Evolutionary conservation across 352 stramenopile species (phyloP).

Genomic region (Globisporangium nunn): DNA sequence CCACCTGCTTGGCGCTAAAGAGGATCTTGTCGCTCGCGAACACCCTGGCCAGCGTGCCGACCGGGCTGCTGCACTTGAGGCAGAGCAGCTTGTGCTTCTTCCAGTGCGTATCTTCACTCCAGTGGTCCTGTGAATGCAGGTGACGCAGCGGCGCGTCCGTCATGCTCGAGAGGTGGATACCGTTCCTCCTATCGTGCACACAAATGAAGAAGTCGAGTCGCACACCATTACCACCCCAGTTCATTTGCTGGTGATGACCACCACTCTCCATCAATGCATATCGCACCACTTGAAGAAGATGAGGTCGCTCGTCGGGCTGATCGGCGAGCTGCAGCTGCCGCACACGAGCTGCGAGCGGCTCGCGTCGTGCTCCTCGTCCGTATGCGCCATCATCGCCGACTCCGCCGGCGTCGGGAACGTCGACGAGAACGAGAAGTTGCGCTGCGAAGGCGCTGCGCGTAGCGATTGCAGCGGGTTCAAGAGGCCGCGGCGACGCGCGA

Average conservation of each 20-base stretch:
- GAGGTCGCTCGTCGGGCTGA: slow-evolving; percentile 57
- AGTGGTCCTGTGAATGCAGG: slow-evolving; percentile 34
- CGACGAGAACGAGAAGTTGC: slow-evolving; percentile 16
- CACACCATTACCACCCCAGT: neutral
- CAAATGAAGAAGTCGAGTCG: too few relatives aligned
- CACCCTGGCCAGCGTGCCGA: slow-evolving; percentile 52
- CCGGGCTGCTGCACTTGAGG: slow-evolving; percentile 50
- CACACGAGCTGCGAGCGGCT: slow-evolving; percentile 53
- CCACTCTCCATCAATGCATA: neutral
- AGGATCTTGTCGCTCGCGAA: slow-evolving; percentile 66
- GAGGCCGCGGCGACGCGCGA: neutral
- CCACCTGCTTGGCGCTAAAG: slow-evolving; percentile 57
- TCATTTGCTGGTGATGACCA: neutral
- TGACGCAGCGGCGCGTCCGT: slow-evolving; percentile 57
- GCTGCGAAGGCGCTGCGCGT: neutral
- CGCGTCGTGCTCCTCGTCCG: slow-evolving; percentile 23
- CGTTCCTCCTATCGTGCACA: slow-evolving; percentile 30
- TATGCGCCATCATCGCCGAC: slow-evolving; percentile 31
- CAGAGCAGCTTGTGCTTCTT: slow-evolving; percentile 68
- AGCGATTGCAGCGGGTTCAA: neutral
- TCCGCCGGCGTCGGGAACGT: slow-evolving; percentile 55
- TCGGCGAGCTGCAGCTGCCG: slow-evolving; percentile 51
- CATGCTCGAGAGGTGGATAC: slow-evolving; percentile 64
- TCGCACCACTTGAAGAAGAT: slow-evolving; percentile 73
- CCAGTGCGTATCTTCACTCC: slow-evolving; percentile 29